phyloP scores from a whole-genome alignment of 106 monocot genomes.

The Acorus gramineus region DNA sequence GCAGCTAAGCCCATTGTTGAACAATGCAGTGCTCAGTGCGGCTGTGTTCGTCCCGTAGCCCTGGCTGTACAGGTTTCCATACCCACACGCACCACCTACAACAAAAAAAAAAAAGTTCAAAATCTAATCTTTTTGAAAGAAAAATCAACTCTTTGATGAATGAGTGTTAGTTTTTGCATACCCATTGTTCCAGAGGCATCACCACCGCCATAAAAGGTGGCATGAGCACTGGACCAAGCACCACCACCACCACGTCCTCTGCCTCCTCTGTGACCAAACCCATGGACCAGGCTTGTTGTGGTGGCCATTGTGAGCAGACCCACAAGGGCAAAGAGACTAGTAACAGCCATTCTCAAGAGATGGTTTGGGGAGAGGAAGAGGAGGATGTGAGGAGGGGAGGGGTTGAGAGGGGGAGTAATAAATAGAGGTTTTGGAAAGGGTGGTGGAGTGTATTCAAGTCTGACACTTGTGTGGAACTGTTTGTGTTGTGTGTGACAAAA shows the following conservation, averaged over 20 bases:
- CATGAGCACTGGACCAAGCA: conserved; percentile 56
- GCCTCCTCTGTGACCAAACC: background rate
- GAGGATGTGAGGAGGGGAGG: no score
- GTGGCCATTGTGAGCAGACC: conserved; percentile 14
- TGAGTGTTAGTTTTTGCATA: background rate
- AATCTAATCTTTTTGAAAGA: no score
- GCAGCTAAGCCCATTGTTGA: conserved; percentile 54
- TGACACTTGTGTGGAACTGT: no score
- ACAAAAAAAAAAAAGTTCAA: background rate
- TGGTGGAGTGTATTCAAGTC: no score
- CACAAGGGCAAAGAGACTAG: background rate
- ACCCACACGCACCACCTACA: conserved; percentile 59
- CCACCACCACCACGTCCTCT: background rate
- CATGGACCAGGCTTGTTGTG: conserved; percentile 9
- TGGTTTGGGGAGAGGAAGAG: no score
- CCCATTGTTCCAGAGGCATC: conserved; percentile 89
- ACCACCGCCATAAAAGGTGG: conserved; percentile 76
- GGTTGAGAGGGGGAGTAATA: no score
- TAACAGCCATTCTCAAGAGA: no score
- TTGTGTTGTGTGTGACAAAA: no score
- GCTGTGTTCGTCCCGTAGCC: conserved; percentile 59
- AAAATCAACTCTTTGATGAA: no score
- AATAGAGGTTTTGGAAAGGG: no score
- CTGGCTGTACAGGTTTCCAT: conserved; percentile 57
- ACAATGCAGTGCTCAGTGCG: conserved; percentile 55